phyloP scores from a whole-genome alignment of 208 protist genomes.

The Trypanosoma vivax region DNA sequence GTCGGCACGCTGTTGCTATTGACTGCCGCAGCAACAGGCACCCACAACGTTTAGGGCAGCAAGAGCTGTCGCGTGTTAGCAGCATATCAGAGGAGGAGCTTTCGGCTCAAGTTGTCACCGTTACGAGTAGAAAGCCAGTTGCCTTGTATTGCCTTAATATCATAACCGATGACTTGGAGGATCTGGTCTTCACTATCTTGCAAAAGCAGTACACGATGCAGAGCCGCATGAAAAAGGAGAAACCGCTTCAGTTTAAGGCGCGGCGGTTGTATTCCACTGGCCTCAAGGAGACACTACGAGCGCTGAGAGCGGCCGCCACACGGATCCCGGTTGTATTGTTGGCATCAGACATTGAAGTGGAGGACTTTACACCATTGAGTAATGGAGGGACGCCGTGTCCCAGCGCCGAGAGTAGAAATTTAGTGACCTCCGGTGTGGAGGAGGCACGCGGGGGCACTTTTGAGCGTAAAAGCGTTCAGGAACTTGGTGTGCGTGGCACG shows the following conservation, averaged over 20 bases:
- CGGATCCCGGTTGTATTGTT: slow-evolving; percentile 49
- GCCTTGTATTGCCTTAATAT: slow-evolving; percentile 38
- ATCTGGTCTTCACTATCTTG: slow-evolving; percentile 56
- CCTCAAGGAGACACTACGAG: slow-evolving; percentile 57
- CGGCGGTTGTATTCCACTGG: slow-evolving; percentile 54
- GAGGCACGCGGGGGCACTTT: neutral
- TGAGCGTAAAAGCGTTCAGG: slow-evolving; percentile 22
- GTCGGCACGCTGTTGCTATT: slow-evolving; percentile 23
- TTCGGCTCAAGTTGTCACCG: neutral
- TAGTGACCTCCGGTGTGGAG: neutral
- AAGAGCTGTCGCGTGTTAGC: slow-evolving; percentile 8
- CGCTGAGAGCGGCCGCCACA: slow-evolving; percentile 23
- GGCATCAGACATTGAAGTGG: slow-evolving; percentile 46
- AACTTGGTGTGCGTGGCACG: slow-evolving; percentile 20
- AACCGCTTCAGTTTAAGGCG: slow-evolving; percentile 52
- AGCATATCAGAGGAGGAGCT: neutral
- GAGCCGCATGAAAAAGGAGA: slow-evolving; percentile 35
- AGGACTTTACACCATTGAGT: neutral
- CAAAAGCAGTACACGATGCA: slow-evolving; percentile 55
- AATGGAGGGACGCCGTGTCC: neutral
- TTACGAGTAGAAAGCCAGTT: slow-evolving; percentile 1
- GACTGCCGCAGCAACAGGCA: slow-evolving; percentile 46
- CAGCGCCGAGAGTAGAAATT: neutral
- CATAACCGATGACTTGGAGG: slow-evolving; percentile 52
- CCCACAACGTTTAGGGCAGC: slow-evolving; percentile 10